Percentiles rank a stretch among this genome's conserved stretches.
Evolutionary conservation across 1,139 yeast species (phyloP).

Genomic region (Yamadazyma dendronema): DNA sequence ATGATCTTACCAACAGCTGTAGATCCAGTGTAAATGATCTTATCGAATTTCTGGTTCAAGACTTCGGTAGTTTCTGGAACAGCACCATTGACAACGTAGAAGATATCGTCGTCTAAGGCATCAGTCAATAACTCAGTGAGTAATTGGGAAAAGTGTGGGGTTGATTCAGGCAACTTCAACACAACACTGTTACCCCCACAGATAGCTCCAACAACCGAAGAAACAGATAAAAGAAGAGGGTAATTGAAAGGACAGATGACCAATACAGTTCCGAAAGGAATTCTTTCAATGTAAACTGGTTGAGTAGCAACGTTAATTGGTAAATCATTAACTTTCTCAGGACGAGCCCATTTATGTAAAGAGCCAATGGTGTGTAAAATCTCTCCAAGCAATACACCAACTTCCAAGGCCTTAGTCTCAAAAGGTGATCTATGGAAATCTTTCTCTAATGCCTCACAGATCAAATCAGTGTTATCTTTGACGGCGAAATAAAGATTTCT

Average conservation of each 20-base stretch:
- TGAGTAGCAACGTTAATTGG: constrained; percentile 49
- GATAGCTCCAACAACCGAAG: constrained; percentile 76
- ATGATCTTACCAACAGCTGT: constrained; percentile 73
- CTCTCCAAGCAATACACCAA: constrained; percentile 52
- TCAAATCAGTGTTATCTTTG: constrained; percentile 53
- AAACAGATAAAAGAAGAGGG: constrained; percentile 65
- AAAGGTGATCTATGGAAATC: constrained; percentile 66
- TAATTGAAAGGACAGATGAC: constrained; percentile 86
- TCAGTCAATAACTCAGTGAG: constrained; percentile 54
- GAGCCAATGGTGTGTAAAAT: constrained; percentile 57
- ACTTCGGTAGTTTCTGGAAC: constrained; percentile 67
- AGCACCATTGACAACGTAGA: constrained; percentile 72
- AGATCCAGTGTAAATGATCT: constrained; percentile 86
- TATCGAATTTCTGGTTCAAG: constrained; percentile 69
- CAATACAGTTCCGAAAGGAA: constrained; percentile 75
- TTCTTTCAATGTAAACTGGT: constrained; percentile 54
- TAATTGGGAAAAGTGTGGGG: constrained; percentile 60
- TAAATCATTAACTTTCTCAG: constrained; percentile 42
- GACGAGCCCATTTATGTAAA: constrained; percentile 62
- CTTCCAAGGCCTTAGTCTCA: constrained; percentile 65
- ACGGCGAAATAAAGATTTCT: constrained; percentile 68
- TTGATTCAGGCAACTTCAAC: constrained; percentile 75
- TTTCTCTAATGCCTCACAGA: constrained; percentile 56
- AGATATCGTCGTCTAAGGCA: constrained; percentile 54
- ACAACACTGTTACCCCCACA: constrained; percentile 87